These are phyloP conservation scores for Rasamsonia emersonii DNA, from an alignment of 2,329 filamentous ascomycete genomes.

Conservation along the genomic window DNA sequence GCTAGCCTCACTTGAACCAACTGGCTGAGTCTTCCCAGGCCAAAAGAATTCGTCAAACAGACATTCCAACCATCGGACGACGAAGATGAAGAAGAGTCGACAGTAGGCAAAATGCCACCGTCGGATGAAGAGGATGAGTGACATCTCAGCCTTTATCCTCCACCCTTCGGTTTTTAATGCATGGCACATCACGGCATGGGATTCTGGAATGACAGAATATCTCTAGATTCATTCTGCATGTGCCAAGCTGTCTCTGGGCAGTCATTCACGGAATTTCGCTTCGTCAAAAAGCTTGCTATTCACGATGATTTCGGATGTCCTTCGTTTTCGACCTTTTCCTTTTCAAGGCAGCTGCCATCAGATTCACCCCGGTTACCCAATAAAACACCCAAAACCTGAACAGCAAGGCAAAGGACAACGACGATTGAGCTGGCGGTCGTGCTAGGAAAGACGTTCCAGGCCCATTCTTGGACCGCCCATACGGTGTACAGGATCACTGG, in stretches of 20 bases:
- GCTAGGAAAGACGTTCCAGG: constrained; percentile 92
- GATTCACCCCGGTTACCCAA: constrained; percentile 24
- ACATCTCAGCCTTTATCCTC: constrained; percentile 16
- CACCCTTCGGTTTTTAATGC: no score
- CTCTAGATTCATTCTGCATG: no score
- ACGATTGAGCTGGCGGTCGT: constrained; percentile 53
- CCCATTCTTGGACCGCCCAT: constrained; percentile 79
- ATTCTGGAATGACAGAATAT: no score
- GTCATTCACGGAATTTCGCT: constrained; percentile 1
- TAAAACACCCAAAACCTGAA: constrained; percentile 58
- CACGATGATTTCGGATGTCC: no score
- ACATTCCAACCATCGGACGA: constrained; percentile 59
- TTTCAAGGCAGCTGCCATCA: constrained; percentile 9
- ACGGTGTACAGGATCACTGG: constrained; percentile 58
- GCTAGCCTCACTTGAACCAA: neutral
- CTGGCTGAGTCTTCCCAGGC: constrained; percentile 45
- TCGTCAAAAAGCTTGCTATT: no score
- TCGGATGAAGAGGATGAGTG: constrained; percentile 67
- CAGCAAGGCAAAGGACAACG: constrained; percentile 62
- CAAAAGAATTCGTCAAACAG: constrained; percentile 65
- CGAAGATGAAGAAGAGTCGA: constrained; percentile 71
- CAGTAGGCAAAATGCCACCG: constrained; percentile 75
- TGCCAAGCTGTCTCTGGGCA: no score
- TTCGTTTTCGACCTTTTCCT: neutral
- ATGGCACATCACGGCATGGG: neutral